Conservation (phyloP, 305 asterid species). For the Withania somnifera region DNA sequence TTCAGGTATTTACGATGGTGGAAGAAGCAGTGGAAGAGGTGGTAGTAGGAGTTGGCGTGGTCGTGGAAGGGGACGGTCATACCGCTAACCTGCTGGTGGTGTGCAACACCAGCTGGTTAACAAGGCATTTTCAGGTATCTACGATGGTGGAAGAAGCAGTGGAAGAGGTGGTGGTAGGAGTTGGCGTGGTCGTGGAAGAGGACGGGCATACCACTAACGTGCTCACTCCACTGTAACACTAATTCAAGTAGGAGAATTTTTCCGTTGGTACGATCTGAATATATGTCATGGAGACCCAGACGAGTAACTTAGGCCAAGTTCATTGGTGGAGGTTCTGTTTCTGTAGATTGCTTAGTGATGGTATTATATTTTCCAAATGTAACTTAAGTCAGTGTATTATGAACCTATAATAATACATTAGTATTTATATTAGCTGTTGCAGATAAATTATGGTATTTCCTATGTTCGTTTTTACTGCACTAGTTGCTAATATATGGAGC, state of each 20-base stretch:
- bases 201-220: slow-evolving; percentile 30
- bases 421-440: neutral
- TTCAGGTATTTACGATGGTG: slow-evolving; percentile 41
- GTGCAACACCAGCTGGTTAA: slow-evolving; percentile 68
- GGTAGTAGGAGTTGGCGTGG: slow-evolving; percentile 23
- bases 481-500: no score
- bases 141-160: slow-evolving; percentile 33
- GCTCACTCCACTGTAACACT: neutral
- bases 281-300: neutral
- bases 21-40: slow-evolving; percentile 36
- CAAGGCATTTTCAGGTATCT: slow-evolving; percentile 68
- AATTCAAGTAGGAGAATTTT: neutral
- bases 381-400: neutral
- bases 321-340: neutral
- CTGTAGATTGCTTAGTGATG: neutral
- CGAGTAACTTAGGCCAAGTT: neutral
- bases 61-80: slow-evolving; percentile 52
- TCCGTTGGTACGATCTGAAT: neutral
- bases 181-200: slow-evolving; percentile 45
- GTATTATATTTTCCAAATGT: neutral
- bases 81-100: slow-evolving; percentile 12
- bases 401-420: neutral
- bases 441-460: neutral
- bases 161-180: slow-evolving; percentile 22
- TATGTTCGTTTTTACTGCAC: neutral